These are phyloP conservation scores for Fusarium verrucosum DNA, from an alignment of 2,329 filamentous ascomycete genomes.

Conservation along the genomic window DNA sequence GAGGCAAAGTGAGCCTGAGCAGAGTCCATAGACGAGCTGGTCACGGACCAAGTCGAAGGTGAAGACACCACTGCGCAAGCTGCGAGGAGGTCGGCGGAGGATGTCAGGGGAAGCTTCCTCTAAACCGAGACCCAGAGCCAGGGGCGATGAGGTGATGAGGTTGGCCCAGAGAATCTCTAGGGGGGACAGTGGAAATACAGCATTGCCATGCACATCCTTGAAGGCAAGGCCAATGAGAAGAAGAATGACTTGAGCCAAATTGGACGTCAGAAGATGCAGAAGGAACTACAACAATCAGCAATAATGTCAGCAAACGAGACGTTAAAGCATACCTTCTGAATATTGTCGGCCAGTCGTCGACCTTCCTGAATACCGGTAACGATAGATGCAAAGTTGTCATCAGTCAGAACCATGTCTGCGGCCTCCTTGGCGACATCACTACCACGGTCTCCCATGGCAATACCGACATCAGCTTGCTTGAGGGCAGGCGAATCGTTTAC, in stretches of 20 bases:
- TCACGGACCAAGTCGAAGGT: conserved; percentile 71
- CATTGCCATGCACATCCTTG: conserved; percentile 66
- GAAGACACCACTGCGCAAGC: conserved; percentile 68
- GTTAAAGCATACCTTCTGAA: conserved; percentile 67
- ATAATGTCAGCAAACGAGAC: neutral
- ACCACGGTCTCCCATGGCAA: conserved; percentile 77
- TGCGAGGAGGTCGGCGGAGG: conserved; percentile 71
- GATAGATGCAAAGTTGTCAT: conserved; percentile 88
- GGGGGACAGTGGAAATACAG: conserved; percentile 75
- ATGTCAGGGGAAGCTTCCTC: conserved; percentile 75
- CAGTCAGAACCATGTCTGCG: conserved; percentile 86
- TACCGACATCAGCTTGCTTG: conserved; percentile 77
- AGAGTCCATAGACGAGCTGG: conserved; percentile 72
- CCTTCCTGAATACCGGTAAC: conserved; percentile 77
- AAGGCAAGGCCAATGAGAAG: conserved; percentile 75
- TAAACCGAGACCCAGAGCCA: conserved; percentile 76
- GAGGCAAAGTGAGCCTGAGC: conserved; percentile 70
- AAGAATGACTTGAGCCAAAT: conserved; percentile 74
- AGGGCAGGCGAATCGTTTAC: conserved; percentile 79
- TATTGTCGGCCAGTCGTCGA: conserved; percentile 75
- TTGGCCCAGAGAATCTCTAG: conserved; percentile 82
- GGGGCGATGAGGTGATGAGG: conserved; percentile 75
- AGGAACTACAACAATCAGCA: conserved; percentile 57
- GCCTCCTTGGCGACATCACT: conserved; percentile 82
- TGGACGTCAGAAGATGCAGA: conserved; percentile 73